Base-by-base conservation (phyloP, 73 alveolate genomes). In the Stentor roeselii region DNA sequence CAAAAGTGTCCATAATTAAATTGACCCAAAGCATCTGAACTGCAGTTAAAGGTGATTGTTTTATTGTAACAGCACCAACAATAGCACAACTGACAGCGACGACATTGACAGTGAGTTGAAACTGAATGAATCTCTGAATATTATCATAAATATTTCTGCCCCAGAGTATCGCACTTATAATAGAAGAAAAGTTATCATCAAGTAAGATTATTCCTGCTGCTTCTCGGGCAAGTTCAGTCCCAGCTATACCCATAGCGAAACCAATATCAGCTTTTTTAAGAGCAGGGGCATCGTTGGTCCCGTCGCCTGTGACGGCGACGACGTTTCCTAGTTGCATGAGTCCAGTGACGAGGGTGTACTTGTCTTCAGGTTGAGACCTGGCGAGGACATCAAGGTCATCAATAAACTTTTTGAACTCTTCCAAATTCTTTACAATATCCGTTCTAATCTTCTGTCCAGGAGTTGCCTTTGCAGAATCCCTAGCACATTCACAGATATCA, bases 251-350 rank as follows among this genome's bases (percentile, higher is more conserved):
- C 98, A 91, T 91, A 39, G 96, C 96, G 75, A 91, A 91, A 36
- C 96, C 96, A 1, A 91, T 94, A 83, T 91, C 98, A 3, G 98
- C 96, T 87, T 92, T 95, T 80, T 92, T 94, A 27, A 95, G 86
- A 3, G 99, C 99, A 15, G 99, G 98, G 4, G 99, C 98, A 90
- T 96, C 99, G 77, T 96, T 95, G 11, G 97, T 93, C 31, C 99
- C 99, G 88, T 96, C 99, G 34, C 99, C 99, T 0, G 99, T 96
- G 32, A 95, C 99, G 58, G 99, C 99, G 3, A 95, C 98, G 1
- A 95, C 98, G 78, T 91, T 83, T 77, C 95, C 97, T 78, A 94
- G 39, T 83, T 93, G 86, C 86, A 87, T 93, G 3, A 96, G 83
- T 15, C 99, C 99, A 6, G 97, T 87, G 32, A 95, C 98, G 15